Evolutionary conservation across 768 basidiomycete species (phyloP), one percentile per base, ranked within the genome.

Genomic region (Phanerochaete sordida): DNA sequence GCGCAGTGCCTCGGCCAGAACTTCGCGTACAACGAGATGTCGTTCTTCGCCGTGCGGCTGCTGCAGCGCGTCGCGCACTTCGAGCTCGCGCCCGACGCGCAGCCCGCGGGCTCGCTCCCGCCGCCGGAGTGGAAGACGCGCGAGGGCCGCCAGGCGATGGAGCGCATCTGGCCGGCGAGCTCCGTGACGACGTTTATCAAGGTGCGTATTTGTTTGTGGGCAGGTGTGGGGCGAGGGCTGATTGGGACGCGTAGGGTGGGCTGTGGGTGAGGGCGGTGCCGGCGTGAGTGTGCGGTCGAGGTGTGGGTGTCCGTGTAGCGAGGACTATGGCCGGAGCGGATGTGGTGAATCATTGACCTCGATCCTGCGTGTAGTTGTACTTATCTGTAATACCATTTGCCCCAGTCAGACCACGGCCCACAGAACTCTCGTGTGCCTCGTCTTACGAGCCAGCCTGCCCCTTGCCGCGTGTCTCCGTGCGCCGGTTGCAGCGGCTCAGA

Each of bases 21-120:
- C 74, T 81, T 83, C 64, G 80, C 81, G 16, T 82, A 82, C 66
- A 78, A 83, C 64, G 79, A 81, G 66, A 72, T 77, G 3, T 81
- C 82, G 12, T 81, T 80, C 69, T 79, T 82, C 70, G 72, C 84
- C 47, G 69, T 82, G 55, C 78, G 82, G 3, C 68, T 84, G 1
- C 65, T 83, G 37, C 84, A 85, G 64, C 70, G 74, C 31, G 79
- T 84, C 62, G 75, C 76, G 24, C 65, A 60, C 1, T 70, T 84
- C 62, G 64, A 66, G 23, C 68, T 84, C 6, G 79, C 74, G 37
- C 59, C 66, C 48, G 73, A 75, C 0, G 74, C 71, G 9, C 77
- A 77, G 27, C 71, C 65, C 0, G 61, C 70, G 0, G 73, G 73
- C 1, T 62, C 69, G 24, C 63, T 60, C 12, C 70, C 69, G 4